phyloP scores from a whole-genome alignment of 768 basidiomycete species.

The Rhodotorula graminis region DNA sequence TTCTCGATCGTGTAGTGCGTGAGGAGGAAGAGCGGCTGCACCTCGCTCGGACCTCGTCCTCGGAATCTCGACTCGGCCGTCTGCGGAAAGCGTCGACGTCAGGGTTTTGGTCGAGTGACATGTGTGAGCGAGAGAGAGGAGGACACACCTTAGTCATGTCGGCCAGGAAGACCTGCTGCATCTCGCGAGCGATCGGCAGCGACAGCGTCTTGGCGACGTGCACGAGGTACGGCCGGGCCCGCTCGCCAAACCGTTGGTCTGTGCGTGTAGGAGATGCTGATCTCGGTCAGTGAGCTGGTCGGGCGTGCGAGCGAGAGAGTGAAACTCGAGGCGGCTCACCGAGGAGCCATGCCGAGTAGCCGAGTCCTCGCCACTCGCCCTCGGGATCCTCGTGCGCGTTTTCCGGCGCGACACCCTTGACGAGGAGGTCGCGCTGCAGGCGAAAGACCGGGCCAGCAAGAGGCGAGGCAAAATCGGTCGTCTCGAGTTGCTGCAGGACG shows the following conservation, averaged over 20 bases:
- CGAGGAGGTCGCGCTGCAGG: constrained; percentile 46
- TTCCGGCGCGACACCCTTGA: constrained; percentile 31
- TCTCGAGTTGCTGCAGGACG: constrained; percentile 21
- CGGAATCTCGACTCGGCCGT: constrained; percentile 44
- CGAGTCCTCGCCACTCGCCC: constrained; percentile 51
- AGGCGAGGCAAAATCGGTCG: constrained; percentile 29
- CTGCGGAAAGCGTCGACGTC: constrained; percentile 45
- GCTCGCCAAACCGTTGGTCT: constrained; percentile 50
- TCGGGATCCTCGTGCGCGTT: constrained; percentile 36
- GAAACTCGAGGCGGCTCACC: constrained; percentile 33
- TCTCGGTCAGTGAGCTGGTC: background rate
- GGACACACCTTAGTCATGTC: constrained; percentile 47
- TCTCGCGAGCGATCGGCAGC: constrained; percentile 47
- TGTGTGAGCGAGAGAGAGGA: constrained; percentile 42
- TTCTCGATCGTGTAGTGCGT: constrained; percentile 36
- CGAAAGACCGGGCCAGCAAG: constrained; percentile 50
- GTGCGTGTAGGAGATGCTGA: background rate
- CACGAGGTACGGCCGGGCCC: constrained; percentile 49
- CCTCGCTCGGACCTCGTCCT: constrained; percentile 21
- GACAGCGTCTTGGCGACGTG: constrained; percentile 51
- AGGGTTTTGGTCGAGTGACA: constrained; percentile 45
- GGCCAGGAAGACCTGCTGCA: constrained; percentile 45
- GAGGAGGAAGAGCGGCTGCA: constrained; percentile 20
- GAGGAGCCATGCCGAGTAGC: constrained; percentile 47
- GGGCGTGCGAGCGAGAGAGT: background rate